These are phyloP conservation scores for Epichloe typhina DNA, from an alignment of 2,329 filamentous ascomycete genomes.

Conservation along the genomic window DNA sequence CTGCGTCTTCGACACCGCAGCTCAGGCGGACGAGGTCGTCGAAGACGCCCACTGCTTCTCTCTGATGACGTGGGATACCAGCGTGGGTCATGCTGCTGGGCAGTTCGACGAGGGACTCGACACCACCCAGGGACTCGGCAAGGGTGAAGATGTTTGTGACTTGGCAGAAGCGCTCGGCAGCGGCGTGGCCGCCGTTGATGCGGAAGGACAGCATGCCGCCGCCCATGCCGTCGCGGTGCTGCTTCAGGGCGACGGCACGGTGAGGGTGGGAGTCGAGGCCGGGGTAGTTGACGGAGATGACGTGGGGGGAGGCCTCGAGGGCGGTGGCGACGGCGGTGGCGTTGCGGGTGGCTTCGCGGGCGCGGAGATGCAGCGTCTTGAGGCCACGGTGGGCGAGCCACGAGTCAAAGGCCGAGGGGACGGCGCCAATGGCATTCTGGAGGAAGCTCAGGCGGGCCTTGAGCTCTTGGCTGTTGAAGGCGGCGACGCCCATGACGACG, in stretches of 20 bases:
- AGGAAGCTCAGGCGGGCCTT: slow-evolving; percentile 72
- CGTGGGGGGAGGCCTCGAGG: slow-evolving; percentile 63
- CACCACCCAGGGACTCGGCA: slow-evolving; percentile 81
- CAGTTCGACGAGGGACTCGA: slow-evolving; percentile 85
- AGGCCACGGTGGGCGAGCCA: slow-evolving; percentile 96
- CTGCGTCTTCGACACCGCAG: slow-evolving; percentile 85
- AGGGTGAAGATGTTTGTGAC: slow-evolving; percentile 81
- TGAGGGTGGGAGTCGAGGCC: slow-evolving; percentile 81
- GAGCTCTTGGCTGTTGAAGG: slow-evolving; percentile 78
- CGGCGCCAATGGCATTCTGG: slow-evolving; percentile 92
- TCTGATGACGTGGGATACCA: slow-evolving; percentile 79
- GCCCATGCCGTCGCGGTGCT: slow-evolving; percentile 88
- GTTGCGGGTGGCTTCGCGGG: slow-evolving; percentile 71
- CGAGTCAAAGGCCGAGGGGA: slow-evolving; percentile 89
- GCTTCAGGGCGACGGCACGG: slow-evolving; percentile 69
- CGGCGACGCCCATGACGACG: slow-evolving; percentile 93
- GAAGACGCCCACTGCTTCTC: slow-evolving; percentile 85
- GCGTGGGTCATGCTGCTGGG: slow-evolving; percentile 95
- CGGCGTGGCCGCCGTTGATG: slow-evolving; percentile 71
- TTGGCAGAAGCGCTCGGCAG: slow-evolving; percentile 88
- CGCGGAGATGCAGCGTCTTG: slow-evolving; percentile 91
- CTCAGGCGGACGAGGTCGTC: slow-evolving; percentile 89
- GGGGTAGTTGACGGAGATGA: slow-evolving; percentile 90
- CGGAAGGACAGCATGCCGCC: slow-evolving; percentile 98
- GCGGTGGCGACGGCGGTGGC: slow-evolving; percentile 63